Evolutionary conservation across 371 early-diverging fungal genomes (phyloP).

Genomic region (Haplosporangium sp.): DNA sequence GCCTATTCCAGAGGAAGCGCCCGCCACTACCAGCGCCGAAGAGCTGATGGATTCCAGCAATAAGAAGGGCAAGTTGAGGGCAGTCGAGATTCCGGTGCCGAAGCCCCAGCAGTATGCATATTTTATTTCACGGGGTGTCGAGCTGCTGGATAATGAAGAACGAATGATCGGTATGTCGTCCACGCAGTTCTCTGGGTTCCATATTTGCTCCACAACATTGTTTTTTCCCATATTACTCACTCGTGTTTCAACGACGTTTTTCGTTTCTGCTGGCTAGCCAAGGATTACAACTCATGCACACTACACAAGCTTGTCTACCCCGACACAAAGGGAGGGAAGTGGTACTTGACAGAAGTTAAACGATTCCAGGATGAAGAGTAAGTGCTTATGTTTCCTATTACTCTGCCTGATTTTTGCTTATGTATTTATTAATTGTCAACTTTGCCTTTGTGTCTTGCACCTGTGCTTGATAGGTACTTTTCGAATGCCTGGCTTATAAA

Average conservation of each 20-base stretch:
- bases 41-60: slow-evolving; percentile 18
- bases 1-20: slow-evolving; percentile 46
- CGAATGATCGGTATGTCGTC: slow-evolving; percentile 74
- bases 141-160: slow-evolving; percentile 86
- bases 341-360: slow-evolving; percentile 77
- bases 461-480: slow-evolving; percentile 65
- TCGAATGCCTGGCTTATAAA: slow-evolving; percentile 94
- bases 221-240: slow-evolving; percentile 1
- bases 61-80: slow-evolving; percentile 48
- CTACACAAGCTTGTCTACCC: slow-evolving; percentile 88
- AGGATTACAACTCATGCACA: slow-evolving; percentile 83
- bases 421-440: not conserved
- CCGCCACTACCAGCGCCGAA: slow-evolving; percentile 22
- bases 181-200: too few relatives aligned
- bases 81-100: slow-evolving; percentile 14
- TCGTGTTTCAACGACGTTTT: not conserved
- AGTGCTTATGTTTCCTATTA: slow-evolving; percentile 10
- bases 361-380: slow-evolving; percentile 82
- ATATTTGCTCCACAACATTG: not conserved
- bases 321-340: slow-evolving; percentile 66
- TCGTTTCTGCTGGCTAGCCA: slow-evolving; percentile 58
- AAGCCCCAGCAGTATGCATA: slow-evolving; percentile 69
- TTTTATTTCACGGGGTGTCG: slow-evolving; percentile 89
- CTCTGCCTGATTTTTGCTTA: not conserved
- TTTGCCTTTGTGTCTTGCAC: not conserved